A percentile compares a stretch with the other conserved stretches of the same genome.
These are phyloP conservation scores for Paramarasmius palmivorus DNA, from an alignment of 1,284 basidiomycete genomes.

Conservation along the genomic window DNA sequence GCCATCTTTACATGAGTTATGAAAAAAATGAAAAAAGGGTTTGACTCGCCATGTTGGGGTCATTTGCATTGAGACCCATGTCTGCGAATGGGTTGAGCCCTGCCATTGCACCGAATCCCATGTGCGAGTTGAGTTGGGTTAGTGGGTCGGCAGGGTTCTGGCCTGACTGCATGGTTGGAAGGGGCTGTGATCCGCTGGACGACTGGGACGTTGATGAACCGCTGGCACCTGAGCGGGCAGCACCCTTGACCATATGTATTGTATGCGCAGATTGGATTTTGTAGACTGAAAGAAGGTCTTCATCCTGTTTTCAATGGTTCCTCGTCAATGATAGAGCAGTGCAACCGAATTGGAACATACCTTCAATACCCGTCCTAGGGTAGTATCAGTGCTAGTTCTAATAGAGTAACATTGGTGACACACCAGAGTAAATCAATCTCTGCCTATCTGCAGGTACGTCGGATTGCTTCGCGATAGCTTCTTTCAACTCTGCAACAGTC, in stretches of 20 bases:
- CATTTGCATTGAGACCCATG: constrained; percentile 83
- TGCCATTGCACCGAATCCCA: constrained; percentile 72
- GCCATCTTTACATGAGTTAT: neutral
- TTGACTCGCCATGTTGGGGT: constrained; percentile 83
- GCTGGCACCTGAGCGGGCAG: constrained; percentile 49
- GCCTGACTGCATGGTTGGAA: constrained; percentile 81
- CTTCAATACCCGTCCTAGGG: constrained; percentile 70
- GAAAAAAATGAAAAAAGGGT: constrained; percentile 4
- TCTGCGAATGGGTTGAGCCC: constrained; percentile 88
- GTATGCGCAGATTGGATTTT: constrained; percentile 89
- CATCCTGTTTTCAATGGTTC: constrained; percentile 62
- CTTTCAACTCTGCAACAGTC: constrained; percentile 84
- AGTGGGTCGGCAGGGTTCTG: constrained; percentile 81
- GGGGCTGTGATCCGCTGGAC: constrained; percentile 40
- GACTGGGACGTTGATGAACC: constrained; percentile 25
- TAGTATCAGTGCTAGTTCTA: neutral
- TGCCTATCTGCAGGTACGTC: constrained; percentile 86
- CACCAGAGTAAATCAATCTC: constrained; percentile 86
- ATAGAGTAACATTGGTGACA: constrained; percentile 22
- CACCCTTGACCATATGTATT: constrained; percentile 93
- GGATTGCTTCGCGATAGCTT: constrained; percentile 79
- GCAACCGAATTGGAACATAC: constrained; percentile 30
- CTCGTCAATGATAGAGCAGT: no score
- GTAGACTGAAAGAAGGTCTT: constrained; percentile 79
- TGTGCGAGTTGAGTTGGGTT: constrained; percentile 70